Conservation (phyloP, 2,329 filamentous ascomycete species). For the Moelleriella libera region DNA sequence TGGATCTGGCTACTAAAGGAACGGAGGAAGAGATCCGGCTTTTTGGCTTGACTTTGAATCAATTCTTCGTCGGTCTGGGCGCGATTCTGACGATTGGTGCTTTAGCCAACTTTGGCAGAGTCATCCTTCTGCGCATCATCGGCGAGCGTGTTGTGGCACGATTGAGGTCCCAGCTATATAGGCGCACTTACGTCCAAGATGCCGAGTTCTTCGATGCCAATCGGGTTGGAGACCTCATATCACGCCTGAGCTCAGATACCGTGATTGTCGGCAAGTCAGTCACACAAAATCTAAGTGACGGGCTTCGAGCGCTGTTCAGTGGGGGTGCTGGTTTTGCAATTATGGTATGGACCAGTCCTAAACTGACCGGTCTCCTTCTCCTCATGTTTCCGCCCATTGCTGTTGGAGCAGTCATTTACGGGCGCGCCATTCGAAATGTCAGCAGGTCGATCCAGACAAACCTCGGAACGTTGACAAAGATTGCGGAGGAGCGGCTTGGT, state of each 20-base stretch:
- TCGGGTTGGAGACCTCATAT: constrained; percentile 89
- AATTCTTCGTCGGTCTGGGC: constrained; percentile 77
- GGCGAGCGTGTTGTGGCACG: constrained; percentile 89
- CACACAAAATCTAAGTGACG: constrained; percentile 93
- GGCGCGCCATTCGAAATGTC: constrained; percentile 73
- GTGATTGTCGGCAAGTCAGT: constrained; percentile 98
- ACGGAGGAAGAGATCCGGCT: constrained; percentile 52
- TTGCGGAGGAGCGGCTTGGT: constrained; percentile 92
- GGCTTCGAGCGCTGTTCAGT: constrained; percentile 80
- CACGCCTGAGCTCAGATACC: constrained; percentile 86
- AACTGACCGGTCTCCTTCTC: constrained; percentile 74
- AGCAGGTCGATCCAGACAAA: constrained; percentile 91
- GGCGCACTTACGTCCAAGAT: constrained; percentile 89
- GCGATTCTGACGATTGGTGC: constrained; percentile 70
- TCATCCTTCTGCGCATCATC: constrained; percentile 84
- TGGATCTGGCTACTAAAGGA: constrained; percentile 77
- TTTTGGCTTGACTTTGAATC: constrained; percentile 70
- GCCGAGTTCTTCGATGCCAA: constrained; percentile 99
- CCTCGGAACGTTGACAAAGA: constrained; percentile 83
- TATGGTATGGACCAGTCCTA: constrained; percentile 92
- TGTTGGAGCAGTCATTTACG: constrained; percentile 82
- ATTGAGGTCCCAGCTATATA: constrained; percentile 78
- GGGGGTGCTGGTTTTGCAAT: constrained; percentile 78
- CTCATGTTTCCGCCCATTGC: constrained; percentile 86
- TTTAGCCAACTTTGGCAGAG: constrained; percentile 81